A percentile compares a stretch with the other conserved stretches of the same genome.
These are phyloP conservation scores for Penicillium italicum DNA, from an alignment of 2,329 filamentous ascomycete genomes.

Conservation along the genomic window DNA sequence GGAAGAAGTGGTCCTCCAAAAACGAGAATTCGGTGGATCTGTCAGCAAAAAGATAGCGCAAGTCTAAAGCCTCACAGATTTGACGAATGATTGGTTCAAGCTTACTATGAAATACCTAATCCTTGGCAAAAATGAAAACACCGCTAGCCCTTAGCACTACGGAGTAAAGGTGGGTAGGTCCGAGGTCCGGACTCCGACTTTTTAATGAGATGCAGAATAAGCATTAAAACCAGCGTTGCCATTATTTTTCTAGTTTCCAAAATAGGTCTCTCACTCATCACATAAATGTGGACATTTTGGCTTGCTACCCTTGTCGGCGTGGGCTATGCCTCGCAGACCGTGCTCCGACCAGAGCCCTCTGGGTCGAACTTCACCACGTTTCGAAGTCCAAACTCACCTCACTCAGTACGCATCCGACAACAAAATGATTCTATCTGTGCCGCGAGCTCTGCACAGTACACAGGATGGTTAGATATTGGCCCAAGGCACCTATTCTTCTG, in stretches of 20 bases:
- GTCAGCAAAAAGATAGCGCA: no score
- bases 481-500: constrained; percentile 36
- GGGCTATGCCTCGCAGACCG: constrained; percentile 1
- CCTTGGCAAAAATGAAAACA: neutral
- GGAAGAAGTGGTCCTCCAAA: no score
- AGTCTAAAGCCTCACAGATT: no score
- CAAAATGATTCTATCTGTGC: constrained; percentile 18
- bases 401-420: constrained; percentile 17
- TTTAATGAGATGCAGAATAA: neutral
- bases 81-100: no score
- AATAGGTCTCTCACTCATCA: neutral
- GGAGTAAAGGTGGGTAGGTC: no score
- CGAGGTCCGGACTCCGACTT: neutral
- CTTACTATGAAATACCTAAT: no score
- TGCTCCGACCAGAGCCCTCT: neutral
- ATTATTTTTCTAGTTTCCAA: no score
- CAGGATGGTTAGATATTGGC: constrained; percentile 17
- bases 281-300: neutral
- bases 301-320: neutral
- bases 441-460: constrained; percentile 17
- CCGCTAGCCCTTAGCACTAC: neutral
- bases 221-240: neutral
- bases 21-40: no score
- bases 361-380: constrained; percentile 1
- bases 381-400: constrained; percentile 7